These are phyloP conservation scores for Neotropicomus parvogracilis DNA, from an alignment of 1,284 basidiomycete genomes.

Conservation along the genomic window DNA sequence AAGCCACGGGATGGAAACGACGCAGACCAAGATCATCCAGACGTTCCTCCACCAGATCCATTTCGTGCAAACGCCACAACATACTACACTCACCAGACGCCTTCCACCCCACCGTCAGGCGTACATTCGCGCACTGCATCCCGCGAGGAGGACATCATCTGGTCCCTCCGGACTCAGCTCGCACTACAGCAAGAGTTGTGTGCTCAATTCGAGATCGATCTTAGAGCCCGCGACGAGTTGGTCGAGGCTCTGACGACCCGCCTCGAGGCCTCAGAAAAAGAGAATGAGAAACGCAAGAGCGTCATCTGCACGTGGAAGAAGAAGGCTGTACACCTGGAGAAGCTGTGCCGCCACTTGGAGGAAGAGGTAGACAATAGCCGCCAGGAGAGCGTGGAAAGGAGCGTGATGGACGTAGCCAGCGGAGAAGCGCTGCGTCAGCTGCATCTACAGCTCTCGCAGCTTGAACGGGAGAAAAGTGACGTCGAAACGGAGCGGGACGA, in stretches of 20 bases:
- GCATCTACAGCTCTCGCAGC: conserved; percentile 10
- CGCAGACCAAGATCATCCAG: conserved; percentile 38
- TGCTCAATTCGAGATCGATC: conserved; percentile 68
- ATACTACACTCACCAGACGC: conserved; percentile 69
- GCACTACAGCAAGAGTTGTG: conserved; percentile 66
- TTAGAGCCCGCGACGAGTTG: conserved; percentile 65
- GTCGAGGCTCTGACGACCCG: conserved; percentile 57
- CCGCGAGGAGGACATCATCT: conserved; percentile 65
- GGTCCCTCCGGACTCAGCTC: conserved; percentile 67
- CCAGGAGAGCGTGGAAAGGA: conserved; percentile 66
- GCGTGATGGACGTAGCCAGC: conserved; percentile 75
- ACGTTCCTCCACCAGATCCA: conserved; percentile 54
- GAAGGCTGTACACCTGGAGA: conserved; percentile 68
- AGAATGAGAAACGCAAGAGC: conserved; percentile 53
- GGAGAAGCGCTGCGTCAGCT: conserved; percentile 57
- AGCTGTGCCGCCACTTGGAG: conserved; percentile 56
- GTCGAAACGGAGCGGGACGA: conserved; percentile 16
- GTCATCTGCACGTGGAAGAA: conserved; percentile 63
- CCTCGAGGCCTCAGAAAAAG: conserved; percentile 52
- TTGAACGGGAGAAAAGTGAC: conserved; percentile 11
- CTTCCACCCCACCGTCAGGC: conserved; percentile 56
- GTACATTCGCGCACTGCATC: conserved; percentile 58
- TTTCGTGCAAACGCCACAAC: conserved; percentile 70
- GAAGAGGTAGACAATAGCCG: conserved; percentile 66
- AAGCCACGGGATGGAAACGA: conserved; percentile 41